These are phyloP conservation scores for Neofusicoccum laricinum DNA, from an alignment of 2,329 filamentous ascomycete species.

Conservation along the genomic window DNA sequence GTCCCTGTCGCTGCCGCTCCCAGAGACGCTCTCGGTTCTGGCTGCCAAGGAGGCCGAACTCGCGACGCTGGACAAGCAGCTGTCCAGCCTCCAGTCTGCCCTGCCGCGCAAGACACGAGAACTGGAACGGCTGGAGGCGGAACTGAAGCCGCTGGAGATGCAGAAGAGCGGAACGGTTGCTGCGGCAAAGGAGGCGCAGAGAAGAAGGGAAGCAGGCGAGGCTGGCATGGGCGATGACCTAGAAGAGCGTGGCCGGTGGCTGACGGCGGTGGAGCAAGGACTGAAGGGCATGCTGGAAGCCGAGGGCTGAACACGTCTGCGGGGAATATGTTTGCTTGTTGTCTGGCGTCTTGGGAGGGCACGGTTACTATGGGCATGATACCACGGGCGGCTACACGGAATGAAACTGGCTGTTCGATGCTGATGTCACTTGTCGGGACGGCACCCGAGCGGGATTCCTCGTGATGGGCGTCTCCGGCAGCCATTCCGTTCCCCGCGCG, in stretches of 20 bases:
- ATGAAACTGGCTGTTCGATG: background rate
- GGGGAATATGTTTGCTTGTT: background rate
- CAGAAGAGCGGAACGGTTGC: constrained; percentile 63
- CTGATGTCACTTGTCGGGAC: background rate
- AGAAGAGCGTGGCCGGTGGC: constrained; percentile 74
- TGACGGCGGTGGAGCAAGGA: constrained; percentile 63
- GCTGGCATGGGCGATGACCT: constrained; percentile 69
- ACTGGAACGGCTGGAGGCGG: constrained; percentile 63
- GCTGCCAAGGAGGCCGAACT: constrained; percentile 40
- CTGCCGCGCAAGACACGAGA: constrained; percentile 66
- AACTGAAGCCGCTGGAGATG: constrained; percentile 66
- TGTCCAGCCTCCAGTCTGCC: constrained; percentile 55
- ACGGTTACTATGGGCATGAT: background rate
- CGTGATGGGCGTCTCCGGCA: background rate
- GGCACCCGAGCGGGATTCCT: background rate
- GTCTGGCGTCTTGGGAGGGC: background rate
- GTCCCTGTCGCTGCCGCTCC: constrained; percentile 42
- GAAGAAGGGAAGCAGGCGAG: constrained; percentile 62
- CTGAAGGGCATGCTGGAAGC: constrained; percentile 61
- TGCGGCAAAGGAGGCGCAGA: constrained; percentile 68
- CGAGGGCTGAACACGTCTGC: background rate
- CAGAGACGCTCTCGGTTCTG: constrained; percentile 41
- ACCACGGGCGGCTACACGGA: constrained; percentile 6
- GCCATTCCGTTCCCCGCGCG: background rate
- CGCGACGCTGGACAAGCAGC: constrained; percentile 40